Evolutionary conservation across 768 basidiomycete genomes (phyloP).

Genomic region (Lactarius tabidus): DNA sequence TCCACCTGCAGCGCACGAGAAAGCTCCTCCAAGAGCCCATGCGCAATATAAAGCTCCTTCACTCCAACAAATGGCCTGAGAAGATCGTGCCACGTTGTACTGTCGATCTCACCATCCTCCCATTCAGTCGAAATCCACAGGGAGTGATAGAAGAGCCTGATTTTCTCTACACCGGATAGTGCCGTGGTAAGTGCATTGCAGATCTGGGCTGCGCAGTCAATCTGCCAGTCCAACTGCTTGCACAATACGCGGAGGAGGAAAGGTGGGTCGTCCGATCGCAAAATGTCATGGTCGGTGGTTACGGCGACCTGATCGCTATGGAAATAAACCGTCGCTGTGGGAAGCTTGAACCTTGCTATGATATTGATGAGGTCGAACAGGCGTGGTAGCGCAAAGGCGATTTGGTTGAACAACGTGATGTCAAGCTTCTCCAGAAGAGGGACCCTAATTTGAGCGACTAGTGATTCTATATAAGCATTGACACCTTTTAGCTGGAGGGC

Average conservation of each 20-base stretch:
- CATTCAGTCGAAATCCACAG: not conserved
- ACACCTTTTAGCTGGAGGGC: not conserved
- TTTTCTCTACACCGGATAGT: not conserved
- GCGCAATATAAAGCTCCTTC: not conserved
- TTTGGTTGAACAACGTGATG: not conserved
- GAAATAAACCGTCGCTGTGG: not conserved
- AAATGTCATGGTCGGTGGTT: rapidly evolving
- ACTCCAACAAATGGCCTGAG: not conserved
- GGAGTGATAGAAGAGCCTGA: not conserved
- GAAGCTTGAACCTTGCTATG: not conserved
- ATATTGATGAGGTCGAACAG: not conserved
- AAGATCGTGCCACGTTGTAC: not conserved
- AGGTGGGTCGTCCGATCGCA: rapidly evolving
- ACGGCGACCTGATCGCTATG: not conserved
- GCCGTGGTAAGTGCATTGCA: not conserved
- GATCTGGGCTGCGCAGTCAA: not conserved
- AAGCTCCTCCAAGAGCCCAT: not conserved
- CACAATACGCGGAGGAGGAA: not conserved
- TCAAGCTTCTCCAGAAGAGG: not conserved
- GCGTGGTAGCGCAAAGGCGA: not conserved
- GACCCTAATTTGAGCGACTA: not conserved
- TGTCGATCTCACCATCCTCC: not conserved
- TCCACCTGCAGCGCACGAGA: not conserved
- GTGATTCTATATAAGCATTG: not conserved
- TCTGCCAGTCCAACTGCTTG: not conserved